A percentile compares a stretch with the other conserved stretches of the same genome.
These are phyloP conservation scores for Dictyophora rubrovolvata DNA, from an alignment of 768 basidiomycete genomes.

Conservation along the genomic window DNA sequence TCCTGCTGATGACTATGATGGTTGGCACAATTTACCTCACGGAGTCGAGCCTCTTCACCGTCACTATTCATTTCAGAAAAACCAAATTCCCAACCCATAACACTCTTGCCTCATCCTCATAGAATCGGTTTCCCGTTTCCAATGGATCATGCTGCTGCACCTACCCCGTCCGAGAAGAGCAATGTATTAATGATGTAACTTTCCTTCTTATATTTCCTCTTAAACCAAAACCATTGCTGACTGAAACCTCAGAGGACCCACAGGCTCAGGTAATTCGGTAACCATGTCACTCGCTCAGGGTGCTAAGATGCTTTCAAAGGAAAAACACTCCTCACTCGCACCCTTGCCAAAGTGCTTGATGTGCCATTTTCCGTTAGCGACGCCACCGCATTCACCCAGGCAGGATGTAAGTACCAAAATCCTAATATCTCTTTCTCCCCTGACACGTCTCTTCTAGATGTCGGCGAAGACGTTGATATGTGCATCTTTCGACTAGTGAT, in stretches of 20 bases:
- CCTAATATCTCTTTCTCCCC: neutral
- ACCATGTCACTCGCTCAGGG: neutral
- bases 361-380: constrained; percentile 93
- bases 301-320: constrained; percentile 31
- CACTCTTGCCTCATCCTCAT: constrained; percentile 49
- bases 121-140: constrained; percentile 27
- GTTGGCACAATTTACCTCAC: constrained; percentile 1
- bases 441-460: constrained; percentile 39
- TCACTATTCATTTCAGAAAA: constrained; percentile 20
- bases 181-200: constrained; percentile 86
- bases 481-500: constrained; percentile 74
- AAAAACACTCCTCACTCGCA: constrained; percentile 85
- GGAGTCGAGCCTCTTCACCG: constrained; percentile 13
- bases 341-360: constrained; percentile 82
- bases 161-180: constrained; percentile 78
- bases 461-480: constrained; percentile 95
- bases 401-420: constrained; percentile 20
- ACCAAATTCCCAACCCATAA: constrained; percentile 42
- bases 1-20: constrained; percentile 18
- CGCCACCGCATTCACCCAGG: constrained; percentile 91
- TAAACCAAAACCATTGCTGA: constrained; percentile 15
- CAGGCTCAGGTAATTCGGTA: constrained; percentile 57
- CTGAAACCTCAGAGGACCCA: constrained; percentile 47
- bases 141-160: constrained; percentile 34
- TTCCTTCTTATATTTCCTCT: constrained; percentile 17